A percentile compares a stretch with the other conserved stretches of the same genome.
Conservation (phyloP, 345 rosid genomes). For the Dovyalis caffra region DNA sequence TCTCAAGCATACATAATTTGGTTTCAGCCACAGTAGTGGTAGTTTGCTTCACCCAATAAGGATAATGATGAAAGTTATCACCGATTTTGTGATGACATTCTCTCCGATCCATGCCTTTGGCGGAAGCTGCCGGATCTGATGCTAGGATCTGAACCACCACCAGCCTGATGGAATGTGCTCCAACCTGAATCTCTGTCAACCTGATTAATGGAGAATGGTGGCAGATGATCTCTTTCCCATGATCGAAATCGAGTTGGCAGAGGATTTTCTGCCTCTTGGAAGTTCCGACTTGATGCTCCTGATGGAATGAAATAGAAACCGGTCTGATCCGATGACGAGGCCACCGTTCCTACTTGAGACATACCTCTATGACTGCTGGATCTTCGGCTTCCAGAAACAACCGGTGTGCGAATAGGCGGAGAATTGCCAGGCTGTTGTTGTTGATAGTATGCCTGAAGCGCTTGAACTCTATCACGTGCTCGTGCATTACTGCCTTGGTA, state of each 20-base stretch:
- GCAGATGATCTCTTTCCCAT: slow-evolving; percentile 45
- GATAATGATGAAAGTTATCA: slow-evolving; percentile 28
- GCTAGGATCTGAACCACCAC: slow-evolving; percentile 42
- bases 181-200: slow-evolving; percentile 64
- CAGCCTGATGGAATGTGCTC: slow-evolving; percentile 55
- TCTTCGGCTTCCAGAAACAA: slow-evolving; percentile 50
- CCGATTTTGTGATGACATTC: slow-evolving; percentile 59
- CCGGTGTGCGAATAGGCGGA: slow-evolving; percentile 54
- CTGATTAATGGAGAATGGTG: slow-evolving; percentile 52
- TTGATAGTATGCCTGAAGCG: slow-evolving; percentile 93
- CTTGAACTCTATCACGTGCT: slow-evolving; percentile 83
- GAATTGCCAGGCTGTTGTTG: slow-evolving; percentile 55
- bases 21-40: slow-evolving; percentile 35
- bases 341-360: slow-evolving; percentile 51
- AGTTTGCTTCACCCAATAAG: slow-evolving; percentile 37
- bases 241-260: slow-evolving; percentile 9
- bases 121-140: slow-evolving; percentile 54
- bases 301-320: slow-evolving; percentile 66
- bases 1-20: slow-evolving; percentile 59
- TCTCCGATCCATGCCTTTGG: slow-evolving; percentile 73
- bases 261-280: slow-evolving; percentile 41
- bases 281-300: slow-evolving; percentile 46
- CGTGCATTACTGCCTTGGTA: slow-evolving; percentile 92
- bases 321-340: slow-evolving; percentile 68
- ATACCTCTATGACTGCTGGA: slow-evolving; percentile 51